Conservation (phyloP, 1,139 yeast genomes). For the Lodderomyces oxycetoniae region DNA sequence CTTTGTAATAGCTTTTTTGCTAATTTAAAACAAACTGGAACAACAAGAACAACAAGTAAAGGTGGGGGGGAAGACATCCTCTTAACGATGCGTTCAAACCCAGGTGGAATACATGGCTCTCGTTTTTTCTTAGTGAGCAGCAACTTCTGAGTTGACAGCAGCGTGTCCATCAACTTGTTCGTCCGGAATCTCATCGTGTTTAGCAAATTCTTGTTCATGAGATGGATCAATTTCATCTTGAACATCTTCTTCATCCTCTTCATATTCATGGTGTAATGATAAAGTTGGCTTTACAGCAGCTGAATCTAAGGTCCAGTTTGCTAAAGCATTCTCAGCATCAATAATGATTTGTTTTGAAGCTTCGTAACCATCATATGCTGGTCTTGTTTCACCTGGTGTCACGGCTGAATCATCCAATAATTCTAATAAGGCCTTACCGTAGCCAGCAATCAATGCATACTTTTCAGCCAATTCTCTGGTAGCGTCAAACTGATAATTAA, state of each 20-base stretch:
- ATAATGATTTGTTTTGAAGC: slow-evolving; percentile 96
- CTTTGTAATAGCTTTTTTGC: too few species aligned
- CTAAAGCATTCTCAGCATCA: slow-evolving; percentile 94
- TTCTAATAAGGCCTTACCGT: slow-evolving; percentile 96
- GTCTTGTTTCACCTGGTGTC: slow-evolving; percentile 98
- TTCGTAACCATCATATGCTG: slow-evolving; percentile 97
- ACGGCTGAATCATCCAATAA: slow-evolving; percentile 94
- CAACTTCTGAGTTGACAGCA: slow-evolving; percentile 1
- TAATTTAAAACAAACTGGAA: too few species aligned
- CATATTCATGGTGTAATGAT: slow-evolving; percentile 76
- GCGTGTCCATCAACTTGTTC: slow-evolving; percentile 6
- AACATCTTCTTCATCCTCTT: slow-evolving; percentile 58
- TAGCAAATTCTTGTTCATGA: slow-evolving; percentile 40
- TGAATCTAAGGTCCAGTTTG: slow-evolving; percentile 93
- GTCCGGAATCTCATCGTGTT: slow-evolving; percentile 35
- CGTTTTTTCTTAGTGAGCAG: slow-evolving; percentile 16
- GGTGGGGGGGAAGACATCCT: too few species aligned
- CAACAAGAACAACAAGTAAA: too few species aligned
- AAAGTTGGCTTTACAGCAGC: slow-evolving; percentile 94
- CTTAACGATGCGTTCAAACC: too few species aligned
- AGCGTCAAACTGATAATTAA: slow-evolving; percentile 95
- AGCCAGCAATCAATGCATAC: slow-evolving; percentile 94
- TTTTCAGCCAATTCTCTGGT: slow-evolving; percentile 95
- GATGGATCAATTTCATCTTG: slow-evolving; percentile 51
- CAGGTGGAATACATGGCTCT: too few species aligned